Conservation (phyloP, 2,329 filamentous ascomycete species). For the Penicillium italicum region DNA sequence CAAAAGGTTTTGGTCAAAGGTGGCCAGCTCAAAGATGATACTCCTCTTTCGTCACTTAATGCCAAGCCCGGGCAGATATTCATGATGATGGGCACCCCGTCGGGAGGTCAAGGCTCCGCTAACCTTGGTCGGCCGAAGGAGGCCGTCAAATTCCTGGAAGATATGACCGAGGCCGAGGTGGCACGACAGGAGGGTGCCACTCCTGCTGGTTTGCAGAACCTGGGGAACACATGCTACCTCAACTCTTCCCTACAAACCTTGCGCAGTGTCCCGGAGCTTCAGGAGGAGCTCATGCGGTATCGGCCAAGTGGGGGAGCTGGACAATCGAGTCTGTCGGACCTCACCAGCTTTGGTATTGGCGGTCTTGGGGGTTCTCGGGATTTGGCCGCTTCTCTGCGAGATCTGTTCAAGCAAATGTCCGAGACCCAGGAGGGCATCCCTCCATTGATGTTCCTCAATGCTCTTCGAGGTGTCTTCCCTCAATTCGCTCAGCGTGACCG, state of each 20-base stretch:
- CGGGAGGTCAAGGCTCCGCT: constrained; percentile 56
- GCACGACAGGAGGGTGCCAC: constrained; percentile 78
- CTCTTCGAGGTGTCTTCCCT: constrained; percentile 74
- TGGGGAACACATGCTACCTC: constrained; percentile 97
- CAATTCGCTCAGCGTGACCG: constrained; percentile 90
- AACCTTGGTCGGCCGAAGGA: constrained; percentile 71
- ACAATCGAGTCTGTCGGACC: constrained; percentile 40
- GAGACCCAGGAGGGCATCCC: constrained; percentile 83
- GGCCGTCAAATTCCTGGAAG: constrained; percentile 83
- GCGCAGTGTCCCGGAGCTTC: constrained; percentile 83
- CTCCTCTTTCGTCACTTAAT: constrained; percentile 75
- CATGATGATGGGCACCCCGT: constrained; percentile 95
- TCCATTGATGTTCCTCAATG: constrained; percentile 76
- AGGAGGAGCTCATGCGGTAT: constrained; percentile 69
- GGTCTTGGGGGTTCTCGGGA: constrained; percentile 62
- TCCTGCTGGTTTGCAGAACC: constrained; percentile 82
- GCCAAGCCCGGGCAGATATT: constrained; percentile 82
- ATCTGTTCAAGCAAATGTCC: constrained; percentile 84
- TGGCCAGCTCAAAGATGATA: constrained; percentile 92
- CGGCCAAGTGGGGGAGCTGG: constrained; percentile 37
- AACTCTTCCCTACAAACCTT: constrained; percentile 96
- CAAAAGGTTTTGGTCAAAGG: constrained; percentile 96
- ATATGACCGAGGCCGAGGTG: constrained; percentile 93
- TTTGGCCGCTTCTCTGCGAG: constrained; percentile 71
- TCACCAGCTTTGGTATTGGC: constrained; percentile 55